Evolutionary conservation across 73 alveolate species (phyloP).

Genomic region (Paramecium primaurelia): DNA sequence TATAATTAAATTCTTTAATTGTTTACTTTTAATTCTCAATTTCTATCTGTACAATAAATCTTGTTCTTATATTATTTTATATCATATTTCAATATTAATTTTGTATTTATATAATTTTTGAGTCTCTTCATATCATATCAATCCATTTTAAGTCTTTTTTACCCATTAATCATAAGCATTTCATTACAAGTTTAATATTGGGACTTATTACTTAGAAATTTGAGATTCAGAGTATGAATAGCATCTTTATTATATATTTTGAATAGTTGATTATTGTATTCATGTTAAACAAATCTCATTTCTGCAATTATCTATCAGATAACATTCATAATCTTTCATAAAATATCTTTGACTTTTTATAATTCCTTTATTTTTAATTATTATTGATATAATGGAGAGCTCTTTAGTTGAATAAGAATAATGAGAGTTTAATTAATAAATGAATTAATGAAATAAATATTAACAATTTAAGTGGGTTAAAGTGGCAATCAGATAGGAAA

Average conservation of each 20-base stretch:
- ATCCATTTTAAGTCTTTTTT: not conserved
- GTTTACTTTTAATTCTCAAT: not conserved
- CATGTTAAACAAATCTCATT: not conserved
- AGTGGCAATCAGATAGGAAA: not conserved
- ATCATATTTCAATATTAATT: not conserved
- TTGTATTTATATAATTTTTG: not conserved
- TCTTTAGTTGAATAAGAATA: not conserved
- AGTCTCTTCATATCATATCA: not conserved
- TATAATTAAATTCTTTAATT: not conserved
- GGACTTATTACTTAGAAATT: not conserved
- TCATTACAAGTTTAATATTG: not conserved
- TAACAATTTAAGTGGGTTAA: not conserved
- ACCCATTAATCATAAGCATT: not conserved
- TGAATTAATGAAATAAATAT: conserved; percentile 16
- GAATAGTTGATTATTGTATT: not conserved
- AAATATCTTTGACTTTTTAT: not conserved
- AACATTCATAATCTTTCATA: not conserved
- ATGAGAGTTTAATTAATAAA: not conserved
- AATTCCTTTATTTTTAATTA: not conserved
- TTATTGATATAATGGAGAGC: not conserved
- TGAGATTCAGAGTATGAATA: not conserved
- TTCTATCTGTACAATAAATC: not conserved
- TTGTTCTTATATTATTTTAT: not conserved
- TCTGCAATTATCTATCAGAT: not conserved
- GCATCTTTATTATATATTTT: not conserved